Evolutionary conservation across 495 filamentous ascomycete genomes (phyloP).

Genomic region (Staphylotrichum tortipilum): DNA sequence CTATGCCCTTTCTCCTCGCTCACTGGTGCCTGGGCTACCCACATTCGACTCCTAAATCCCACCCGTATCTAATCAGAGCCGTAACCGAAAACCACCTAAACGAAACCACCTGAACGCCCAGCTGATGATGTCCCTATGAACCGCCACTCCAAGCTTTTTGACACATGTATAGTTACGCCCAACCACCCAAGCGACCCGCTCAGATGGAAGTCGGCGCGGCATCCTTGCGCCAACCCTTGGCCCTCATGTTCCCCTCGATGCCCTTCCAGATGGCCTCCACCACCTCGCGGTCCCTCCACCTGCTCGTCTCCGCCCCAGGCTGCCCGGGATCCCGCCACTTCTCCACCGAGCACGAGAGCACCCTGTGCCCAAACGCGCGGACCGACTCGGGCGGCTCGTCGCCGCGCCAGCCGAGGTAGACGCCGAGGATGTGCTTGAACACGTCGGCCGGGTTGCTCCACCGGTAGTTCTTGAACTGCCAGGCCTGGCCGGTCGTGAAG

Average conservation of each 20-base stretch:
- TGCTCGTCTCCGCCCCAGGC: constrained; percentile 45
- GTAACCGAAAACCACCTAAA: not conserved
- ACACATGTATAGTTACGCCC: too few relatives aligned
- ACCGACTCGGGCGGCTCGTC: constrained; percentile 71
- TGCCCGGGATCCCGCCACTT: constrained; percentile 57
- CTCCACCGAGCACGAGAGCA: constrained; percentile 65
- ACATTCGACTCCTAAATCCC: not conserved
- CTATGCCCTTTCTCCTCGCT: too few relatives aligned
- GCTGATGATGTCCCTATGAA: not conserved
- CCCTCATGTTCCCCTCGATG: constrained; percentile 82
- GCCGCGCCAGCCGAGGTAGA: constrained; percentile 87
- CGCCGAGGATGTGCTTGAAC: constrained; percentile 75
- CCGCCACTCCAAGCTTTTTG: not conserved
- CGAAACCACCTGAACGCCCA: constrained; percentile 5
- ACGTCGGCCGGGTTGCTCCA: constrained; percentile 85
- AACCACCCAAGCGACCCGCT: constrained; percentile 5
- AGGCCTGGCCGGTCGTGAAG: constrained; percentile 95
- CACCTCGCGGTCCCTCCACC: constrained; percentile 88
- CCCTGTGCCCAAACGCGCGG: constrained; percentile 75
- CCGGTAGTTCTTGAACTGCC: constrained; percentile 98
- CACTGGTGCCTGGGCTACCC: not conserved
- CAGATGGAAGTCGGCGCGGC: constrained; percentile 45
- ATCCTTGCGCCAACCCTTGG: constrained; percentile 72
- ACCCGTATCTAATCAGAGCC: not conserved
- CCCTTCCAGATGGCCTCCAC: constrained; percentile 88